Evolutionary conservation across 495 filamentous ascomycete genomes (phyloP), one percentile per base, ranked within the genome.

Genomic region (Lophium mytilinum): DNA sequence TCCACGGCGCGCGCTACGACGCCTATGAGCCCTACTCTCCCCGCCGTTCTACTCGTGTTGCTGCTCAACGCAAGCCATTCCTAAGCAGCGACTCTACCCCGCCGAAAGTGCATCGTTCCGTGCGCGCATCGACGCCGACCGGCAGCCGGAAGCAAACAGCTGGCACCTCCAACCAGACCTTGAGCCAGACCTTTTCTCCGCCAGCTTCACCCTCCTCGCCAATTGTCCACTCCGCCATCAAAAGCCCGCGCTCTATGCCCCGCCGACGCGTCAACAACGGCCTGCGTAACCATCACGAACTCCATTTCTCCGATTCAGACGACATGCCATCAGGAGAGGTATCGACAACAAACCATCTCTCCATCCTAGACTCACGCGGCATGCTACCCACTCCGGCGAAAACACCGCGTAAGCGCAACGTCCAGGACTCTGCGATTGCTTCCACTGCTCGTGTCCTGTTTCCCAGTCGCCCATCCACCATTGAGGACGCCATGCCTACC

Each of bases 301-400:
- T 59, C 14, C 36, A 61, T 7, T n/a, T 37, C 37, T 65, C 63
- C 10, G 67, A 67, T 48, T 66, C 58, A 7, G 68, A 72, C 51
- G 50, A 57, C 48, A 37, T 52, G 8, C 55, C 49, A 0, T 36
- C 49, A 57, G 24, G 24, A 30, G 24, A 30, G 3, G 24, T 57
- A n/a, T 55, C 68, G 9, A 34, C 64, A n/a, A 36, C 60, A 7
- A 54, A 66, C 24, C 33, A 47, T 9, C 53, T 58, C 14, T 37
- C 50, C 6, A 36, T 61, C 40, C 40, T 66, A 54, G 62, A 63
- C n/a, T 47, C 65, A 10, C 42, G 42, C 24, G 61, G 57, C 14
- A 87, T 88, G 75, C 78, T 96, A 48, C 91, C 90, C 4, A 97
- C 93, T 10, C 93, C 93, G 10, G 82, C 82, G 48, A 98, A 95